phyloP scores from a whole-genome alignment of 2,329 filamentous ascomycete genomes.

The Trichoderma harzianum region DNA sequence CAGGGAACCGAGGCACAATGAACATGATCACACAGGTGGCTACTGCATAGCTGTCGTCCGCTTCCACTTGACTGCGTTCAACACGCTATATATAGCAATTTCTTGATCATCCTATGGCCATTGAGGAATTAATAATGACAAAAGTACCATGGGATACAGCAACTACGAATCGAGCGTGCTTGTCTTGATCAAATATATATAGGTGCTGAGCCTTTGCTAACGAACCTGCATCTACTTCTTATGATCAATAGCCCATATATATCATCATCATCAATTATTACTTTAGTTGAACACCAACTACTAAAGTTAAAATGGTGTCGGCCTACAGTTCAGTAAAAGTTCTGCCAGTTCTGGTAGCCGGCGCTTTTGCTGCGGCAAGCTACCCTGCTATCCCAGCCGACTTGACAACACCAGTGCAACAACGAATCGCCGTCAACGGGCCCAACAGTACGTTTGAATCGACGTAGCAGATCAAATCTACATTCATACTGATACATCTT shows the following conservation, averaged over 20 bases:
- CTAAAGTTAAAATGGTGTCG: background rate
- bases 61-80: background rate
- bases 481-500: background rate
- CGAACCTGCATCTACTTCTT: background rate
- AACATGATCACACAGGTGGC: background rate
- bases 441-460: slow-evolving; percentile 39
- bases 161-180: background rate
- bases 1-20: background rate
- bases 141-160: background rate
- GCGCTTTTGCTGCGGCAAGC: slow-evolving; percentile 23
- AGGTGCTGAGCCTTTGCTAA: background rate
- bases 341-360: slow-evolving; percentile 6
- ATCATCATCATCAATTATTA: background rate
- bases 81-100: background rate
- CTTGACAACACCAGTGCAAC: slow-evolving; percentile 51
- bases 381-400: slow-evolving; percentile 48
- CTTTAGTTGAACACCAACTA: background rate
- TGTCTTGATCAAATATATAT: background rate
- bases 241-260: background rate
- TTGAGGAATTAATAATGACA: background rate
- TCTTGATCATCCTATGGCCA: background rate
- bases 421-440: slow-evolving; percentile 50
- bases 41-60: background rate
- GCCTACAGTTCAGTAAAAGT: background rate
- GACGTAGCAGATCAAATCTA: background rate